These are phyloP conservation scores for Fusarium sp. DNA, from an alignment of 2,329 filamentous ascomycete species.

Conservation along the genomic window DNA sequence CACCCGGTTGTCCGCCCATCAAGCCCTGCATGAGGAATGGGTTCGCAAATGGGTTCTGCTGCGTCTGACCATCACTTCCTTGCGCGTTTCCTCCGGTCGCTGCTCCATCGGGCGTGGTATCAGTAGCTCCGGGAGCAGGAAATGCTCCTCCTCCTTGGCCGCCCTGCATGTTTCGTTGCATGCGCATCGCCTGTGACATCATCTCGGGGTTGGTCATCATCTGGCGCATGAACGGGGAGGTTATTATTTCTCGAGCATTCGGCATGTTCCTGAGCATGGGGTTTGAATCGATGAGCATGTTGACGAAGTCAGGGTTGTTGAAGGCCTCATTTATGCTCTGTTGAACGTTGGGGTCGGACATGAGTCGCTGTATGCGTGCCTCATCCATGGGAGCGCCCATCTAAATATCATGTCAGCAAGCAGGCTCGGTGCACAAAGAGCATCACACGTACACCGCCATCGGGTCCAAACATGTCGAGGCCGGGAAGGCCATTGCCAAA, in stretches of 20 bases:
- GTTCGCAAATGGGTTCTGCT: slow-evolving; percentile 56
- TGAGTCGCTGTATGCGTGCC: slow-evolving; percentile 83
- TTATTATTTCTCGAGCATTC: slow-evolving; percentile 82
- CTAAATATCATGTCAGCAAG: slow-evolving; percentile 55
- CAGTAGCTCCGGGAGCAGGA: slow-evolving; percentile 89
- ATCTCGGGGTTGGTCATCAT: slow-evolving; percentile 94
- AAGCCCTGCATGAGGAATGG: slow-evolving; percentile 46
- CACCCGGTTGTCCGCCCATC: slow-evolving; percentile 31
- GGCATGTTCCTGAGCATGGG: slow-evolving; percentile 81
- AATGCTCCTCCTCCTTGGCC: slow-evolving; percentile 67
- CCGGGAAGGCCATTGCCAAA: slow-evolving; percentile 84
- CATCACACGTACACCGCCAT: slow-evolving; percentile 80
- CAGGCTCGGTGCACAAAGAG: not conserved
- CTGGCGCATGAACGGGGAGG: slow-evolving; percentile 85
- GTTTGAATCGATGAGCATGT: slow-evolving; percentile 93
- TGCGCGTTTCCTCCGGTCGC: slow-evolving; percentile 45
- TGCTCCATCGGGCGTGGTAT: slow-evolving; percentile 74
- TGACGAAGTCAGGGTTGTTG: slow-evolving; percentile 92
- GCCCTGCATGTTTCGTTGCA: slow-evolving; percentile 76
- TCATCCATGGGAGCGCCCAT: slow-evolving; percentile 88
- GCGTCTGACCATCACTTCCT: slow-evolving; percentile 42
- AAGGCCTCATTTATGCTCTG: slow-evolving; percentile 93
- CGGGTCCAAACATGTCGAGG: slow-evolving; percentile 88
- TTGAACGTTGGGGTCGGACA: slow-evolving; percentile 87
- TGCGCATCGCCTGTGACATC: slow-evolving; percentile 81